Evolutionary conservation across 768 basidiomycete genomes (phyloP), one percentile per base, ranked within the genome.

Genomic region (Strobilomyces echinocephalus): DNA sequence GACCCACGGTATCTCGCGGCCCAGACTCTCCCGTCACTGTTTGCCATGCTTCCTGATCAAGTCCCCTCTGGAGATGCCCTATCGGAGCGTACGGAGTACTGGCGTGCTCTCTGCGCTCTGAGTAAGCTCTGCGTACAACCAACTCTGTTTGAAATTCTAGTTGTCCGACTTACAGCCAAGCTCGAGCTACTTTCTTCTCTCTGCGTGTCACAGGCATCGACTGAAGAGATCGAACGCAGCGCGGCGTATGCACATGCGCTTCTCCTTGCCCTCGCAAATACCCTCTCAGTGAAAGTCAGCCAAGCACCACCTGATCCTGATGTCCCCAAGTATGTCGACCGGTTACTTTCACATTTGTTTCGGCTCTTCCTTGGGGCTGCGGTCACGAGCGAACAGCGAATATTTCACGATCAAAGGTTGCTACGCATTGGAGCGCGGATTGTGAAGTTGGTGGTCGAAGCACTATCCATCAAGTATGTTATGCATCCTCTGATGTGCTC

Each of bases 221-320:
- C 55, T 5, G 65, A 65, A 6, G 81, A 83, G 34, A 35, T 60
- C 2, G 88, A 94, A 65, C 78, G 83, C 12, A 72, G 69, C n/a
- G 83, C 89, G 0, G 88, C 92, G 11, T 98, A 95, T 65, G 85
- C 83, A 1, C 91, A 93, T 70, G 83, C 93, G 30, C 76, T 98
- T 31, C 77, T 98, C 46, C 74, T 79, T 46, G 82, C 87, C 0
- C 70, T 98, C 8, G 75, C 77, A 2, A 78, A 82, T 39, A 83
- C 86, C 0, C 68, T 97, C 15, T 61, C 69, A 10, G 60, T 57
- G 16, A 88, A 88, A 67, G 72, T 77, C 8, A 69, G 73, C 33
- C 65, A 65, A 50, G 24, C 43, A 46, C 69, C 63, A 24, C 76
- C 75, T 33, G 83, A 95, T 65, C 64, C 72, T 0, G 97, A 98